Evolutionary conservation across 768 basidiomycete species (phyloP).

Genomic region (Albatrellus ellisii): DNA sequence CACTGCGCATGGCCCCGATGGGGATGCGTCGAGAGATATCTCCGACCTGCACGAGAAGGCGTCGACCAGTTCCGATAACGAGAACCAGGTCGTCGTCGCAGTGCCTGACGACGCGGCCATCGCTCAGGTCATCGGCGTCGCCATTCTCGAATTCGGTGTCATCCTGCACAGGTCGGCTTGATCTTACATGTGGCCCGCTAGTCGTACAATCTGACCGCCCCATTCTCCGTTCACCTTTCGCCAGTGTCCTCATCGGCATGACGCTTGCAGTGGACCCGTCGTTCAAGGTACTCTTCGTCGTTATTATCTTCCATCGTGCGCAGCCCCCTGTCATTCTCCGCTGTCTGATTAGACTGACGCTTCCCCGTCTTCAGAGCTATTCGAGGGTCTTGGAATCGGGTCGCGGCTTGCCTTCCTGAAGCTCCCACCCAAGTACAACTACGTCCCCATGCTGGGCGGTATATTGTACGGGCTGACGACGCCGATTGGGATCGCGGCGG

Average conservation of each 20-base stretch:
- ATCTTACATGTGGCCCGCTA: not conserved
- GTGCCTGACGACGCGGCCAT: constrained; percentile 25
- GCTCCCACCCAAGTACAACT: constrained; percentile 40
- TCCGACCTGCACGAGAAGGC: constrained; percentile 1
- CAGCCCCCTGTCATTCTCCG: constrained; percentile 12
- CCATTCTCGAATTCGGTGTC: constrained; percentile 91
- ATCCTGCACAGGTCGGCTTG: constrained; percentile 55
- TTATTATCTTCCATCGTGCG: constrained; percentile 86
- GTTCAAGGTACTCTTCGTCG: constrained; percentile 82
- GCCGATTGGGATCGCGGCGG: constrained; percentile 79
- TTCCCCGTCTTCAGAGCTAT: constrained; percentile 49
- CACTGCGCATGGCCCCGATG: constrained; percentile 61
- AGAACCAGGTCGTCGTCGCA: constrained; percentile 16
- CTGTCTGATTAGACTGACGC: not conserved
- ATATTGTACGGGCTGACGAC: constrained; percentile 65
- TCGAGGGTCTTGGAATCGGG: constrained; percentile 90
- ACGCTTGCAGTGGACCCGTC: constrained; percentile 79
- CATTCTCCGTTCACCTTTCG: not conserved
- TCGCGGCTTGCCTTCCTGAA: constrained; percentile 73
- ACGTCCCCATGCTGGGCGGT: constrained; percentile 46
- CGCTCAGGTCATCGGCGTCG: constrained; percentile 77
- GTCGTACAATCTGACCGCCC: not conserved
- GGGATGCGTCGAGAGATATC: not conserved
- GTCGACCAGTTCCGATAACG: constrained; percentile 14
- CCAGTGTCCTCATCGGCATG: constrained; percentile 72